Evolutionary conservation across 331 rosid species (phyloP), one percentile per base, ranked within the genome.

Genomic region (Acacia concinna): DNA sequence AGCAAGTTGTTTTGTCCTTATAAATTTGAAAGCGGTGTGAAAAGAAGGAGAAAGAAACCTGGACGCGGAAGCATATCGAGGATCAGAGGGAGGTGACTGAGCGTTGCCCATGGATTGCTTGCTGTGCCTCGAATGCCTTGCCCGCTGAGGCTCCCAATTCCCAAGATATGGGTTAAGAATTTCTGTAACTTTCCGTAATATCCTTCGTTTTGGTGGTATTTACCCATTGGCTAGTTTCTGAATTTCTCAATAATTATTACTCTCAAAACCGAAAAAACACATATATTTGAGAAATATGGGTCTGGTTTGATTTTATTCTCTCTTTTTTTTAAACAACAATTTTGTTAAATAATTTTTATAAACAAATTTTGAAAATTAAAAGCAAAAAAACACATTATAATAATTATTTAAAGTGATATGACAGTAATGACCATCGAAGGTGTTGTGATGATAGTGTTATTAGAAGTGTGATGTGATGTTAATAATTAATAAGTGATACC

Each of bases 61-160:
- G 75, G 94, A 86, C 38, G 99, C 89, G 3, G 94, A 74, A 66
- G 81, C 83, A 71, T 83, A 95, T 78, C 84, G 94, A 80, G 89
- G 91, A 90, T 87, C 84, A 15, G 27, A 64, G 13, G 86, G 56
- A 81, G 97, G 93, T 70, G 99, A 87, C 52, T 87, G 97, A 81
- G 97, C 62, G 85, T 95, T 93, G 34, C 97, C 97, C 99, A 95
- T 95, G 64, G 78, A 71, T 44, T 49, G 73, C 35, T 56, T 68
- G 35, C 30, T 46, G 4, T 15, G n/a, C 49, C 69, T 43, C 28
- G 12, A 11, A 28, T 1, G 63, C 51, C 66, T 5, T 1, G 38
- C 15, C 3, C 15, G 18, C 17, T 67, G 6, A 11, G 18, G 18
- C 1, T 11, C 35, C 31, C 41, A 8, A 38, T 2, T 38, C 77